These are phyloP conservation scores for Xerocomellus dryophilus DNA, from an alignment of 768 basidiomycete genomes.

Conservation along the genomic window DNA sequence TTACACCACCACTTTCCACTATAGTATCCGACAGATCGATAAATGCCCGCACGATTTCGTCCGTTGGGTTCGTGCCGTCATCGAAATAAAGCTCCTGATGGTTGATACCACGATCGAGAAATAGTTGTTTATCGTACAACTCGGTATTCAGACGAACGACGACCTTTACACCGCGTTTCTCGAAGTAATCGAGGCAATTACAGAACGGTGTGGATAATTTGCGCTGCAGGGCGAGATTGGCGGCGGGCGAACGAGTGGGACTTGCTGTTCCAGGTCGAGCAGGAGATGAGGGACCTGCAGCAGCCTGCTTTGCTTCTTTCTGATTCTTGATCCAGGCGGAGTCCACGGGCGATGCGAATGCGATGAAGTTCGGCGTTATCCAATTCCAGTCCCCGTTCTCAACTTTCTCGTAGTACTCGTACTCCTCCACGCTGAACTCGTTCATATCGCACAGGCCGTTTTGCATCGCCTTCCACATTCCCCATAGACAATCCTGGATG, in stretches of 20 bases:
- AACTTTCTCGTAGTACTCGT: constrained; percentile 93
- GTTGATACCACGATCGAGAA: constrained; percentile 80
- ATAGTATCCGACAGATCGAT: constrained; percentile 80
- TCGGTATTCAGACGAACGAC: constrained; percentile 94
- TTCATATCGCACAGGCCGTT: constrained; percentile 92
- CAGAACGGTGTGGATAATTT: constrained; percentile 77
- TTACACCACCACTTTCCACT: constrained; percentile 74
- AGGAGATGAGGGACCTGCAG: constrained; percentile 23
- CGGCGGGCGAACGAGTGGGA: constrained; percentile 25
- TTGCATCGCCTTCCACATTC: constrained; percentile 86
- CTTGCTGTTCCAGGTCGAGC: constrained; percentile 27
- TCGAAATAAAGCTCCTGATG: constrained; percentile 95
- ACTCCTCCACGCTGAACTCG: constrained; percentile 89
- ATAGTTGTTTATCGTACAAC: constrained; percentile 80
- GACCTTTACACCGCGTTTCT: constrained; percentile 79
- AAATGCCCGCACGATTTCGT: constrained; percentile 91
- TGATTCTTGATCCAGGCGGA: constrained; percentile 73
- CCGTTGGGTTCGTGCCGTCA: constrained; percentile 96
- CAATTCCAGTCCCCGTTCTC: constrained; percentile 97
- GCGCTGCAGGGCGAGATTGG: constrained; percentile 64
- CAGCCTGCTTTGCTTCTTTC: constrained; percentile 55
- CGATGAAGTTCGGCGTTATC: constrained; percentile 89
- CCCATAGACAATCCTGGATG: constrained; percentile 90
- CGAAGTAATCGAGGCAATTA: constrained; percentile 93
- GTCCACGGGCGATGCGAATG: constrained; percentile 91